Percentiles rank a stretch among this genome's conserved stretches.
These are phyloP conservation scores for Pyricularia grisea DNA, from an alignment of 2,329 filamentous ascomycete genomes.

Conservation along the genomic window DNA sequence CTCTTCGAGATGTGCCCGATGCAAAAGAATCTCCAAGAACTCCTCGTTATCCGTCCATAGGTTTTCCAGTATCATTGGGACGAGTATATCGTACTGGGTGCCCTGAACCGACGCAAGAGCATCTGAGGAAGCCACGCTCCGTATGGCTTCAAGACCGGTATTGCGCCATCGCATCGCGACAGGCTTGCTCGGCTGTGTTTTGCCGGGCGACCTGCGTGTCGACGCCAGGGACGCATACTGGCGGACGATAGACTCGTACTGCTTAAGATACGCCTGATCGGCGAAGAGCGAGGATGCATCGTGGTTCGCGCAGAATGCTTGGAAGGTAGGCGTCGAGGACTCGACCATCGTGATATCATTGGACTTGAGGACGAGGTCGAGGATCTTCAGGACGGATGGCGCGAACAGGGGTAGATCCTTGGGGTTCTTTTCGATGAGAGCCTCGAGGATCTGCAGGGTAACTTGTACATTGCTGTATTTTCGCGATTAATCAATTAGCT, in stretches of 20 bases:
- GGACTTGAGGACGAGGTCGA: slow-evolving; percentile 74
- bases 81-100: slow-evolving; percentile 66
- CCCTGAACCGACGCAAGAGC: slow-evolving; percentile 65
- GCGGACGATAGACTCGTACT: slow-evolving; percentile 74
- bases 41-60: slow-evolving; percentile 67
- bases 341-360: slow-evolving; percentile 89
- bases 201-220: slow-evolving; percentile 42
- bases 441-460: slow-evolving; percentile 83
- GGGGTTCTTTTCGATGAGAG: slow-evolving; percentile 85
- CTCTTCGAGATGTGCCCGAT: slow-evolving; percentile 59
- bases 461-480: slow-evolving; percentile 77
- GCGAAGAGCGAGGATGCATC: slow-evolving; percentile 78
- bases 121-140: slow-evolving; percentile 71
- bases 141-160: slow-evolving; percentile 68
- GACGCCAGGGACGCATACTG: slow-evolving; percentile 75
- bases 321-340: slow-evolving; percentile 77
- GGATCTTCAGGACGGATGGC: slow-evolving; percentile 71
- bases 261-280: slow-evolving; percentile 71
- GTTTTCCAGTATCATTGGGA: slow-evolving; percentile 82
- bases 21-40: slow-evolving; percentile 58
- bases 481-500: background rate
- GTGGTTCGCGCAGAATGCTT: slow-evolving; percentile 81
- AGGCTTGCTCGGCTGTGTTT: slow-evolving; percentile 54
- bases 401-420: slow-evolving; percentile 87
- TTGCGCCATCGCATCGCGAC: slow-evolving; percentile 71